Evolutionary conservation across 202 grass and related monocot genomes (phyloP), one percentile per base, ranked within the genome.

Genomic region (Cymbopogon flexuosus): DNA sequence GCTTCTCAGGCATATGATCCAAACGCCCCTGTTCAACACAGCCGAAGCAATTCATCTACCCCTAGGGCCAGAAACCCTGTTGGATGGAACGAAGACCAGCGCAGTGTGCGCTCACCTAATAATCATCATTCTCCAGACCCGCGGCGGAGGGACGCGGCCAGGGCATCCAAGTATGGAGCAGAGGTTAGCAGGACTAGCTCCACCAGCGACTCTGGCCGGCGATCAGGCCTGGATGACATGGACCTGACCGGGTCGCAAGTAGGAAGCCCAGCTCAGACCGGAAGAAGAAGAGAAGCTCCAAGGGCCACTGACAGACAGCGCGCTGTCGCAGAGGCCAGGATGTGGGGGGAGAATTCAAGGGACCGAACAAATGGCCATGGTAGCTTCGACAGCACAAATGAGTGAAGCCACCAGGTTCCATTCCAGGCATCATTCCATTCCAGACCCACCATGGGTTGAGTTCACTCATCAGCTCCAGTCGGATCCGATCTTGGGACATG

Each of bases 1-100:
- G 96, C 96, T 83, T 99, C 96, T 70, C 96, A 99, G 87, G 86
- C 82, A 59, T 95, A 99, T 79, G 90, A 95, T 68, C 90, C 87
- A 68, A 91, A 95, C 73, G 85, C 96, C 5, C 83, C 86, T 75
- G 23, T 62, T 88, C 88, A 87, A 36, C 80, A 73, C 61, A 90
- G 22, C 65, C 82, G 92, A 76, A 90, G 86, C 67, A 93, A 78
- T 39, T 85, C 94, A 59, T 91, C 90, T 33, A 95, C 90, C 34
- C 94, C 89, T 1, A 89, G 94, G 86, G 76, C 81, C 18, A 94
- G 94, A 73, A 84, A 89, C 57, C 58, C 86, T 30, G 68, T 69
- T 30, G 76, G 62, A 30, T 68, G 77, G 76, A 81, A 86, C 3
- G 68, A 81, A 1, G 83, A 82, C 27, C 86, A 86, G 42, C 68